Base-by-base conservation (phyloP, 257 asterid species). In the Jasminum sambac region DNA sequence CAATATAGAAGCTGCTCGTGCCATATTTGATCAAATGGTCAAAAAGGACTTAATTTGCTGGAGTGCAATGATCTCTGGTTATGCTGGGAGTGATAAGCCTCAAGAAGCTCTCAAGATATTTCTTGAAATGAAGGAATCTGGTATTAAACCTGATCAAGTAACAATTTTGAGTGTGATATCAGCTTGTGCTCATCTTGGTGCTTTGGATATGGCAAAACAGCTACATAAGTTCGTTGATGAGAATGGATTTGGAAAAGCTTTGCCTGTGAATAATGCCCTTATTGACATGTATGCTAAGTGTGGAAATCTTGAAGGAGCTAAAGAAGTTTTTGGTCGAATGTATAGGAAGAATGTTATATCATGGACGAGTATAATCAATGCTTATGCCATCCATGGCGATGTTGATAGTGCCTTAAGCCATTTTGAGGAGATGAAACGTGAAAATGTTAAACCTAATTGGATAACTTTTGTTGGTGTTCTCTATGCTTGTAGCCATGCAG, bases 61-160 rank as follows among this genome's bases (percentile, higher is more conserved):
- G 95, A 89, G 95, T 71, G 93, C 97, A 2, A 87, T 91, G 95
- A 86, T 91, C 63, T 79, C 91, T 58, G 88, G 95, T 24, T 91
- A 86, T 78, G 95, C 96, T 40, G 83, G 83, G 76, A 87, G 93
- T 12, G 87, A 76, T 48, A 77, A 64, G 55, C 93, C 97, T 44
- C 88, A 84, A 72, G 91, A 89, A 77, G 92, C 84, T 48, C 85
- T 89, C 12, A 74, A 81, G 67, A 72, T 91, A 74, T 90, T 84
- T 73, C 72, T 72, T 17, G 83, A 84, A 43, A 89, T 91, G 95
- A 87, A 70, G 77, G 61, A 62, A 64, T 50, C 40, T 63, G 90
- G 88, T 72, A 69, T 86, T 40, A 86, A 75, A 68, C 97, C 97
- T 0, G 96, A 89, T 77, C 90, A 80, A 72, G 88, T 91, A 63